Evolutionary conservation across 2,329 filamentous ascomycete genomes (phyloP).

Genomic region (Penicillium sp.): DNA sequence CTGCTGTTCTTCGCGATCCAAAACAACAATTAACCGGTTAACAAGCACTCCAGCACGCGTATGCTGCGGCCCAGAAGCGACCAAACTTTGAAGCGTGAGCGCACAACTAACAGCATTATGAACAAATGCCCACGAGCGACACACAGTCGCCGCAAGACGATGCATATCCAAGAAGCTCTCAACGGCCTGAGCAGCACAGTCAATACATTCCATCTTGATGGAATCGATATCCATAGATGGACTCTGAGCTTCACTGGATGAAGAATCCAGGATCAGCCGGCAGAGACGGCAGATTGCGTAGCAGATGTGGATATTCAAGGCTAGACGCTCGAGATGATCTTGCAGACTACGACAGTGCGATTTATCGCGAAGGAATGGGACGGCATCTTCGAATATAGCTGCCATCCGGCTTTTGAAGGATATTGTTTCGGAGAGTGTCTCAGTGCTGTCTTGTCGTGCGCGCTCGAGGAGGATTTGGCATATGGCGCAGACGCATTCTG

Average conservation of each 20-base stretch:
- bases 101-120: conserved; percentile 25
- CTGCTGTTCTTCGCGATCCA: not conserved
- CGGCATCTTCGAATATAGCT: not conserved
- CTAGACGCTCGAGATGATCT: conserved; percentile 16
- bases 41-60: not conserved
- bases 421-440: not conserved
- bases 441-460: not conserved
- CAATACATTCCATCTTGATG: not conserved
- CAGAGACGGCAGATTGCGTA: conserved; percentile 18
- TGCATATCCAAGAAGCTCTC: conserved; percentile 19
- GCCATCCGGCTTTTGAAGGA: not conserved
- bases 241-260: not conserved
- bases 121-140: conserved; percentile 23
- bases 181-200: conserved; percentile 6
- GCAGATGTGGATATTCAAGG: conserved; percentile 17
- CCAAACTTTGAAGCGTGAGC: conserved; percentile 8
- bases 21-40: not conserved
- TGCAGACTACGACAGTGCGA: conserved; percentile 10
- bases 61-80: not conserved
- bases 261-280: conserved; percentile 11
- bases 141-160: conserved; percentile 14
- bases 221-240: not conserved
- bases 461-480: conserved; percentile 14
- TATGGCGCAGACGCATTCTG: conserved; percentile 16
- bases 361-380: conserved; percentile 2